A percentile compares a stretch with the other conserved stretches of the same genome.
Evolutionary conservation across 306 rosid genomes (phyloP).

Genomic region (Vigna unguiculata): DNA sequence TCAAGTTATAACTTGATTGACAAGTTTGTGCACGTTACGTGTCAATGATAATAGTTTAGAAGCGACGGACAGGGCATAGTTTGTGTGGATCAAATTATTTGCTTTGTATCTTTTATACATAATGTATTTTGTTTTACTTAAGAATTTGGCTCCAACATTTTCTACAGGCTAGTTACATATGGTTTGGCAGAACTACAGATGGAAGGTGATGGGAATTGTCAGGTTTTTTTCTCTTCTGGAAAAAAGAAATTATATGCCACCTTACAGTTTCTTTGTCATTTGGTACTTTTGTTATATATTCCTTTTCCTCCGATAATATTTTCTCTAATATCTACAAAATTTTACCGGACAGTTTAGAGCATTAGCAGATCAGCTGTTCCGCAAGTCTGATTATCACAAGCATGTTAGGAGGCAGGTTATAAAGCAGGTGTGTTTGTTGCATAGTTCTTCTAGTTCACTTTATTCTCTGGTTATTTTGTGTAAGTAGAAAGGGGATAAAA

Average conservation of each 20-base stretch:
- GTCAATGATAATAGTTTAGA: not conserved
- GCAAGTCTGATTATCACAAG: conserved; percentile 86
- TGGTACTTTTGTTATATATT: conserved; percentile 9
- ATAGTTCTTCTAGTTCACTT: conserved; percentile 32
- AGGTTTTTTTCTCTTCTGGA: conserved; percentile 57
- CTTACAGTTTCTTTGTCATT: conserved; percentile 30
- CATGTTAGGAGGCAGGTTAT: conserved; percentile 88
- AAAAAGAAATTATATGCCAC: conserved; percentile 8
- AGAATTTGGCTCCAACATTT: conserved; percentile 35
- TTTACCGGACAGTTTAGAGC: conserved; percentile 87
- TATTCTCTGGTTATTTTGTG: conserved; percentile 19
- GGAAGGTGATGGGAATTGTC: conserved; percentile 99
- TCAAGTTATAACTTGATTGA: conserved; percentile 21
- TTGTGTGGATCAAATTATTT: conserved; percentile 20
- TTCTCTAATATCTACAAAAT: conserved; percentile 38
- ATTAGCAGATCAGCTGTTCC: conserved; percentile 92
- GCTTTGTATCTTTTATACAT: not conserved
- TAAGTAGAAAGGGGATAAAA: too few relatives aligned
- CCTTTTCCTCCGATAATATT: conserved; percentile 34
- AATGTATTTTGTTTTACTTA: conserved; percentile 34
- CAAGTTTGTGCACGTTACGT: conserved; percentile 1
- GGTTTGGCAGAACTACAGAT: conserved; percentile 88
- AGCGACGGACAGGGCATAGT: conserved; percentile 1
- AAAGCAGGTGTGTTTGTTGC: conserved; percentile 74
- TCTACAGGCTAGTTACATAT: conserved; percentile 79